Base-by-base conservation (phyloP, 2,329 filamentous ascomycete species). In the Diaporthe vaccinii region DNA sequence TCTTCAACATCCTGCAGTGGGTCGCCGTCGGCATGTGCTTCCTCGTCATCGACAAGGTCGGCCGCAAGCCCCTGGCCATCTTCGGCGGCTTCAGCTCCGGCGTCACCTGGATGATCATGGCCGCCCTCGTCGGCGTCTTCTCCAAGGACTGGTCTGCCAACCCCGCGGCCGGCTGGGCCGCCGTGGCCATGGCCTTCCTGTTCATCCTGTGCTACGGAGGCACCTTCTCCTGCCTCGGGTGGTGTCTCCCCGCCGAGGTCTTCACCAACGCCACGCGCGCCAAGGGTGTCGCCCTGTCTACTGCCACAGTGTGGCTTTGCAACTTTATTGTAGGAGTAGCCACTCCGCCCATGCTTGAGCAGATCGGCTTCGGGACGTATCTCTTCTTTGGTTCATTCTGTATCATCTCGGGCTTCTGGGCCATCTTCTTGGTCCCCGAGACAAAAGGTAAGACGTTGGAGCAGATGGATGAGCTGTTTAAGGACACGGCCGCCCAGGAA, bases 291-390 rank as follows among this genome's bases (percentile, higher is more conserved):
- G 89, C 91, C 0, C 84, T 92, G 15, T 88, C 88, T 0, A 91
- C 90, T 0, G 89, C 86, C 76, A 88, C 87, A 1, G 92, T 90
- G 80, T 93, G 91, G 85, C 79, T 92, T 3, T 90, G 89, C 80
- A 92, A 93, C 80, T 92, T 93, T 77, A 88, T 91, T 69, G 90
- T 92, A 36, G 84, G 90, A 14, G 82, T 92, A 17, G 86, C 91
- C 46, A 91, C 90, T 0, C 91, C 91, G 0, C 89, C 90, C 0
- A 84, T 93, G 5, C 86, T 93, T 8, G 84, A 90, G 74, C 87
- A 89, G 67, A 89, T 78, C 12, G 80, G 80, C 1, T 83, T 78
- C 49, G 89, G 88, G 2, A 87, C 89, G 0, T 93, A 91, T 80
- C 83, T 92, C 76, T 91, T 92, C 76, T 92, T 91, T 79, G 86